Evolutionary conservation across 306 rosid species (phyloP).

Genomic region (Pyrus pyrifolia): DNA sequence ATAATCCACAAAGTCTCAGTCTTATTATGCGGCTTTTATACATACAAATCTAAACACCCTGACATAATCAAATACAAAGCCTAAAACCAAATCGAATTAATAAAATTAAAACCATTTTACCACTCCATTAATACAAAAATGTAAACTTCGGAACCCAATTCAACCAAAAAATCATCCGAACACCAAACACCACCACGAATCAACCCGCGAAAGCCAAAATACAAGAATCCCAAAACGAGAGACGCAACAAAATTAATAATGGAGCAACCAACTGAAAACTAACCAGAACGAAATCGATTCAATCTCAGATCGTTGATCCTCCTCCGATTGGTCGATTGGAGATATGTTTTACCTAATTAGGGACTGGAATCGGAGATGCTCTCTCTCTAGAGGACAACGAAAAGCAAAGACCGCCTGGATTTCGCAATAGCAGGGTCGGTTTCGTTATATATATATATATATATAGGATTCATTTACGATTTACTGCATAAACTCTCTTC

Average conservation of each 20-base stretch:
- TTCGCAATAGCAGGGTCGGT: background rate
- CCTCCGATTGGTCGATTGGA: background rate
- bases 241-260: background rate
- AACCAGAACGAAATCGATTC: conserved; percentile 2
- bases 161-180: background rate
- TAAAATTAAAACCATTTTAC: background rate
- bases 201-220: background rate
- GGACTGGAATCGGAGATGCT: background rate
- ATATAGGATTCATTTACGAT: background rate
- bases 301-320: background rate
- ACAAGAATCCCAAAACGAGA: background rate
- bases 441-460: too few species aligned
- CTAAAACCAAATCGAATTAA: background rate
- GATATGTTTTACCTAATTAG: background rate
- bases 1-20: background rate
- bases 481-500: background rate
- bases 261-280: background rate
- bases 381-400: background rate
- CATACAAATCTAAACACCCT: background rate
- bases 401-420: background rate
- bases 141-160: background rate
- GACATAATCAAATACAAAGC: background rate
- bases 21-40: background rate
- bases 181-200: background rate
- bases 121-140: background rate